These are phyloP conservation scores for Cyclotella cryptica DNA, from an alignment of 108 stramenopile genomes.

Conservation along the genomic window DNA sequence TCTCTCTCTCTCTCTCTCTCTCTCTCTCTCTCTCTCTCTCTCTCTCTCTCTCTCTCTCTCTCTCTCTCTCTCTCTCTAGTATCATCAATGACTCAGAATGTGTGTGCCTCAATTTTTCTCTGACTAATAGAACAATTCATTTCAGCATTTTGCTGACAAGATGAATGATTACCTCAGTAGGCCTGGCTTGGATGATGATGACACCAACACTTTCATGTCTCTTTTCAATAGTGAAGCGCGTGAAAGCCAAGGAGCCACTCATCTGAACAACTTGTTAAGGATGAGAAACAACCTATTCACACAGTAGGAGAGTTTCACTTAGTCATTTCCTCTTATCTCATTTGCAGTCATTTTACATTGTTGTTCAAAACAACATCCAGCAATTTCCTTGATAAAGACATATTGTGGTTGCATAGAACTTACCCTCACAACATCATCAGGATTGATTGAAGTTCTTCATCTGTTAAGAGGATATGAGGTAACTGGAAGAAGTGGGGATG, in stretches of 20 bases:
- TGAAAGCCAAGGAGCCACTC: background rate
- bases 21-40: too few relatives aligned
- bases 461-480: background rate
- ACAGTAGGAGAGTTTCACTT: background rate
- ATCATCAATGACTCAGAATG: background rate
- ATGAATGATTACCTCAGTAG: background rate
- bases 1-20: too few relatives aligned
- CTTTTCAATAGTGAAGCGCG: background rate
- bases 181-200: background rate
- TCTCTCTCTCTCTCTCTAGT: background rate
- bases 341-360: background rate
- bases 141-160: background rate
- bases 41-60: too few relatives aligned
- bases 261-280: background rate
- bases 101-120: background rate
- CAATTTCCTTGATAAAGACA: background rate
- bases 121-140: background rate
- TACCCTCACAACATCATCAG: background rate
- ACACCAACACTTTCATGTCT: background rate
- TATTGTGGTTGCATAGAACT: background rate
- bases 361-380: background rate
- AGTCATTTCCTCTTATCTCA: background rate
- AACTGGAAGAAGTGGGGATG: background rate
- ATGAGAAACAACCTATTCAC: background rate
- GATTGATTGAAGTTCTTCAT: background rate